Evolutionary conservation across 1,284 basidiomycete species (phyloP).

Genomic region (Apiotrichum gamsii): DNA sequence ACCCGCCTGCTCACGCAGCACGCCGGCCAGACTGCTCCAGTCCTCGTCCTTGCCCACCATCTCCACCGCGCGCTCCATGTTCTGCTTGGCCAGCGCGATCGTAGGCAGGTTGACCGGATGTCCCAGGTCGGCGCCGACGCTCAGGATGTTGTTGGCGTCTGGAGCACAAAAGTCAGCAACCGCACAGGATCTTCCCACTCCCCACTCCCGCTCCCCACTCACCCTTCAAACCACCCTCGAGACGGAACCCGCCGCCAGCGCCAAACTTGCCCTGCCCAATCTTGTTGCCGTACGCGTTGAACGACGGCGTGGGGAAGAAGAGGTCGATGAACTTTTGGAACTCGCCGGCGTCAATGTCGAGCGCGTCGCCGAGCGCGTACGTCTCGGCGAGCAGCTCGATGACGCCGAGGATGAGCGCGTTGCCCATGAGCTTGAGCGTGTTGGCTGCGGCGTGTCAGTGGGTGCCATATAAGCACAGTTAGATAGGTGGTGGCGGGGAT

Average conservation of each 20-base stretch:
- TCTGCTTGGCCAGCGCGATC: slow-evolving; percentile 22
- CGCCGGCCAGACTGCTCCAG: slow-evolving; percentile 22
- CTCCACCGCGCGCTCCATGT: slow-evolving; percentile 26
- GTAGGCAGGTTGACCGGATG: slow-evolving; percentile 24
- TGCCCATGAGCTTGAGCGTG: slow-evolving; percentile 39
- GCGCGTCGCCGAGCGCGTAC: slow-evolving; percentile 33
- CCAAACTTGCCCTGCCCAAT: slow-evolving; percentile 33
- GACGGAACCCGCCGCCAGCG: slow-evolving; percentile 26
- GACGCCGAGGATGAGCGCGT: slow-evolving; percentile 33
- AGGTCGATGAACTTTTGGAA: slow-evolving; percentile 25
- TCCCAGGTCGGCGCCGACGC: slow-evolving; percentile 21
- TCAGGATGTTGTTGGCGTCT: slow-evolving; percentile 18
- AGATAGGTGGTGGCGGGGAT: neutral
- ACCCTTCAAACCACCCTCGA: slow-evolving; percentile 38
- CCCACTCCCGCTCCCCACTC: no score
- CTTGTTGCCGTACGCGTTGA: slow-evolving; percentile 36
- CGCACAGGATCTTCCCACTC: neutral
- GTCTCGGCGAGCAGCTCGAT: slow-evolving; percentile 39
- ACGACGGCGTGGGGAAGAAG: slow-evolving; percentile 35
- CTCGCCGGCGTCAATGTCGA: slow-evolving; percentile 24
- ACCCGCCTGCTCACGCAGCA: slow-evolving; percentile 20
- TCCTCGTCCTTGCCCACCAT: slow-evolving; percentile 23
- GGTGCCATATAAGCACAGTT: slow-evolving; percentile 3
- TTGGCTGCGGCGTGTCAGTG: slow-evolving; percentile 29
- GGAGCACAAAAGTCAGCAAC: no score